Base-by-base conservation (phyloP, 208 protist genomes). In the Acanthamoeba royreba region DNA sequence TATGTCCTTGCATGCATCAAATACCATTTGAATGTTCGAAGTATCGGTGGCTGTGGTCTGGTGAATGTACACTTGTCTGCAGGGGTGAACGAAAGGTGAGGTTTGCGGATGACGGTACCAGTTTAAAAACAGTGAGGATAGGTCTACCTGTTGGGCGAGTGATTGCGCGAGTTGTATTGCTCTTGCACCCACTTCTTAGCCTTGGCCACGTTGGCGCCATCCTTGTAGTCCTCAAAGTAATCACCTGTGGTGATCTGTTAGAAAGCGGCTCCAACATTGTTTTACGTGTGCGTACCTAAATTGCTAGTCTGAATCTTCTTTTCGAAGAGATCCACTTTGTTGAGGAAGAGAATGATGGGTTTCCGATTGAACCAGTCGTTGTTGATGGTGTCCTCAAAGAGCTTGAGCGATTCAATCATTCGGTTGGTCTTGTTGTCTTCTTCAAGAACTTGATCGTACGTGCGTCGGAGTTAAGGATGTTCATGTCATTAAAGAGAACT, bases 41-140 rank as follows among this genome's bases (percentile, higher is more conserved):
- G 97, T 98, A 94, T 98, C 96, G 9, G 97, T 98, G 0, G 97
- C 97, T 77, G 96, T 97, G 0, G 97, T 98, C 35, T 96, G 92
- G 47, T 98, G 96, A 19, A 93, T 61, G 77, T 97, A 98, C 40
- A 98, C 94, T n/a, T 77, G n/a, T 93, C 96, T 94, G 55, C 86
- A 7, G 25, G 52, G 25, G n/a, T n/a, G n/a, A n/a, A n/a, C n/a
- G n/a, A n/a, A n/a, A n/a, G n/a, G n/a, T n/a, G n/a, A n/a, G n/a
- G n/a, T n/a, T n/a, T n/a, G n/a, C n/a, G n/a, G n/a, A n/a, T n/a
- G 49, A n/a, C 52, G 52, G n/a, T n/a, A n/a, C n/a, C n/a, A n/a
- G n/a, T n/a, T n/a, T n/a, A n/a, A n/a, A n/a, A n/a, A n/a, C n/a
- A n/a, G n/a, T n/a, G n/a, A n/a, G n/a, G n/a, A n/a, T n/a, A n/a